Evolutionary conservation across 345 rosid genomes (phyloP).

Genomic region (Gossypioides kirkii): DNA sequence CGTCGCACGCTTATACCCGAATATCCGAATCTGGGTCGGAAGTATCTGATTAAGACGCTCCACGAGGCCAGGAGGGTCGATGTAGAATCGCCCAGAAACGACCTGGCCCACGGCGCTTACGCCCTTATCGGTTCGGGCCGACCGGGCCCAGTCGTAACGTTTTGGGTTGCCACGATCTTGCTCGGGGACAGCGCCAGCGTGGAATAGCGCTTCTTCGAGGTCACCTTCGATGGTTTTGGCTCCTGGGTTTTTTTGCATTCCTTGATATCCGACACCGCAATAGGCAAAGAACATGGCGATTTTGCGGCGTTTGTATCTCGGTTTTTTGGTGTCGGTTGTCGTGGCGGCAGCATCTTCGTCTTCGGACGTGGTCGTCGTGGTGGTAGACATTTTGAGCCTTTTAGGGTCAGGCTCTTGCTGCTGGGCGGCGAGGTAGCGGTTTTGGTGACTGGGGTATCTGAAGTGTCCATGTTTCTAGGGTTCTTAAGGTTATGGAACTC

Average conservation of each 20-base stretch:
- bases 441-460: background rate
- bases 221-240: slow-evolving; percentile 97
- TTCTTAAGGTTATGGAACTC: background rate
- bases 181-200: slow-evolving; percentile 75
- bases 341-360: slow-evolving; percentile 27
- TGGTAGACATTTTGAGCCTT: slow-evolving; percentile 54
- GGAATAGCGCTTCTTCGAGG: slow-evolving; percentile 88
- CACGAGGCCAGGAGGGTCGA: slow-evolving; percentile 88
- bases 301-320: slow-evolving; percentile 76
- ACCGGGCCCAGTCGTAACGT: slow-evolving; percentile 82
- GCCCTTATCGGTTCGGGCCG: slow-evolving; percentile 93
- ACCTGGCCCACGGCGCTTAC: slow-evolving; percentile 98
- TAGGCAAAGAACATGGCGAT: slow-evolving; percentile 86
- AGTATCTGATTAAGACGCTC: slow-evolving; percentile 64
- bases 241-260: slow-evolving; percentile 97
- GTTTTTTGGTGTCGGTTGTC: slow-evolving; percentile 25
- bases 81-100: slow-evolving; percentile 77
- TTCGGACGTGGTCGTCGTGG: slow-evolving; percentile 39
- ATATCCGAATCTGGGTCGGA: slow-evolving; percentile 60
- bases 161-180: slow-evolving; percentile 66
- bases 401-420: slow-evolving; percentile 55
- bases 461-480: background rate
- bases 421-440: slow-evolving; percentile 15
- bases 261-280: slow-evolving; percentile 96
- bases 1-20: slow-evolving; percentile 76